A percentile compares a stretch with the other conserved stretches of the same genome.
phyloP scores from a whole-genome alignment of 208 protist genomes.

The Trypanosoma congolense region DNA sequence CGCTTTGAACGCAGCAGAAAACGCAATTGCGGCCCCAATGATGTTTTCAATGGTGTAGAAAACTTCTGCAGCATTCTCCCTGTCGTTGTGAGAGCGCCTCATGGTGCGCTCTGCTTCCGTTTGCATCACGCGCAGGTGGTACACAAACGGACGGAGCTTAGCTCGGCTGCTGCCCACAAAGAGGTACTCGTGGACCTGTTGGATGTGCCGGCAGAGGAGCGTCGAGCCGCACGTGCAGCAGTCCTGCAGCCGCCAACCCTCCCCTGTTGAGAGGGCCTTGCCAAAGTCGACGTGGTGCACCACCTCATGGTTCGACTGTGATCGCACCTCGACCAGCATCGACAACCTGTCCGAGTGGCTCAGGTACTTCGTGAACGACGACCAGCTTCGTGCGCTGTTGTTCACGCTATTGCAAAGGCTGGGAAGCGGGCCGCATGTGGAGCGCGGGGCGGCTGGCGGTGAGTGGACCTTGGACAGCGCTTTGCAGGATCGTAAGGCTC shows the following conservation, averaged over 20 bases:
- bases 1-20: conserved; percentile 58
- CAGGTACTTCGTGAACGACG: conserved; percentile 82
- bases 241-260: conserved; percentile 56
- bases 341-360: conserved; percentile 64
- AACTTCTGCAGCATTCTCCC: conserved; percentile 24
- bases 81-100: conserved; percentile 20
- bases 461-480: conserved; percentile 62
- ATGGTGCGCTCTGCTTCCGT: conserved; percentile 47
- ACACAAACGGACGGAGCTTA: conserved; percentile 73
- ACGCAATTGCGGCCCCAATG: conserved; percentile 69
- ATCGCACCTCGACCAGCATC: conserved; percentile 55
- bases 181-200: conserved; percentile 84
- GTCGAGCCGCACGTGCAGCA: conserved; percentile 71
- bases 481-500: conserved; percentile 46
- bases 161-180: conserved; percentile 67
- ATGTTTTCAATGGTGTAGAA: conserved; percentile 29
- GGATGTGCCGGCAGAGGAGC: conserved; percentile 79
- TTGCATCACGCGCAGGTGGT: conserved; percentile 60
- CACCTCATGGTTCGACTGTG: conserved; percentile 58
- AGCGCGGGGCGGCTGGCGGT: conserved; percentile 61
- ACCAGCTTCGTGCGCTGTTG: too few relatives aligned
- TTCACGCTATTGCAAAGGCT: conserved; percentile 49
- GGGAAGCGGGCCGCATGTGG: conserved; percentile 55
- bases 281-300: conserved; percentile 71
- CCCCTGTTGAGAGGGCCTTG: conserved; percentile 38